Evolutionary conservation across 2,329 filamentous ascomycete species (phyloP).

Genomic region (Microdochium bolleyi): DNA sequence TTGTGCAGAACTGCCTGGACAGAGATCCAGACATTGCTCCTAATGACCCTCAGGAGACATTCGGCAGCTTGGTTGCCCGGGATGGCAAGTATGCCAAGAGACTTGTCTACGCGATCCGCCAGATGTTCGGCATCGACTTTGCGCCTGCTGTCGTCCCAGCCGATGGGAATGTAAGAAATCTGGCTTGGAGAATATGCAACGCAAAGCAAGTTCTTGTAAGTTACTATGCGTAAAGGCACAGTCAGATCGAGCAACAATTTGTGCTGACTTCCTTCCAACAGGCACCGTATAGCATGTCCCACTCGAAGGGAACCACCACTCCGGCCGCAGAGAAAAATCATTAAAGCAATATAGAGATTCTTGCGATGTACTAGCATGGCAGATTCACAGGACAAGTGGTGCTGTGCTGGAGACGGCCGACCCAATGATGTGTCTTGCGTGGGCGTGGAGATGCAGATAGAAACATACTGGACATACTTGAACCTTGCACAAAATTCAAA

Average conservation of each 20-base stretch:
- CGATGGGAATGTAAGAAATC: constrained; percentile 81
- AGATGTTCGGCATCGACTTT: constrained; percentile 97
- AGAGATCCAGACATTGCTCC: constrained; percentile 87
- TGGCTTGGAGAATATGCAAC: constrained; percentile 92
- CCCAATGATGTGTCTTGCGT: no score
- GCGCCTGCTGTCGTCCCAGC: constrained; percentile 86
- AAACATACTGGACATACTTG: no score
- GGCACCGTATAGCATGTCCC: constrained; percentile 67
- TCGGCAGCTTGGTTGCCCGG: constrained; percentile 76
- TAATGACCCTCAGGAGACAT: constrained; percentile 67
- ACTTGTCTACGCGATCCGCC: constrained; percentile 87
- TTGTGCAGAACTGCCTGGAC: constrained; percentile 90
- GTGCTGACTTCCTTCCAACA: constrained; percentile 22
- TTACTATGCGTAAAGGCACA: constrained; percentile 1
- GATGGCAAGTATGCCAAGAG: constrained; percentile 84
- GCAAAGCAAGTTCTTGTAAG: constrained; percentile 89
- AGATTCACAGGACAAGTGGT: no score
- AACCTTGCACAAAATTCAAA: no score
- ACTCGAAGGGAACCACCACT: constrained; percentile 54
- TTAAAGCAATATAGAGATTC: background rate
- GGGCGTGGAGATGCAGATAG: no score
- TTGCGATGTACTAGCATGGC: background rate
- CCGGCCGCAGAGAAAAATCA: constrained; percentile 31
- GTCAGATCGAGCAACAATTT: background rate
- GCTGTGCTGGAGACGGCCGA: no score